phyloP scores from a whole-genome alignment of 2,329 filamentous ascomycete genomes.

The Xylariaceae sp. region DNA sequence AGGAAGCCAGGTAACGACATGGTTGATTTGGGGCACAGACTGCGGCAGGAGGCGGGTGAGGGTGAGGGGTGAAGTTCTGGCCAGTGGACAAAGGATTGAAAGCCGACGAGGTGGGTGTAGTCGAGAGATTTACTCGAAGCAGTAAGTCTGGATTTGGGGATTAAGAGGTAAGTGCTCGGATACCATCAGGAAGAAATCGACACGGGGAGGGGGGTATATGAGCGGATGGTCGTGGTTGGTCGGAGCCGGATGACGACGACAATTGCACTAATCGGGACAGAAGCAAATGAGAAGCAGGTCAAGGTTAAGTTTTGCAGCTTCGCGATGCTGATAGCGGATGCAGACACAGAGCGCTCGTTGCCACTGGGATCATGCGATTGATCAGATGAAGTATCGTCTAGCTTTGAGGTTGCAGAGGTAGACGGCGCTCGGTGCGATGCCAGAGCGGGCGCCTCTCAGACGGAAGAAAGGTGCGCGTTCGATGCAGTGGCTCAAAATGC shows the following conservation, averaged over 20 bases:
- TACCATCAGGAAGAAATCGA: constrained; percentile 20
- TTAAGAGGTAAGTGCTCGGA: constrained; percentile 25
- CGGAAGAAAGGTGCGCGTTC: constrained; percentile 4
- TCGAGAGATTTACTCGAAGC: constrained; percentile 22
- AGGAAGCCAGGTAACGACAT: constrained; percentile 45
- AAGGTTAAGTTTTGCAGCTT: constrained; percentile 15
- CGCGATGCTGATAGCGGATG: constrained; percentile 4
- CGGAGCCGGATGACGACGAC: constrained; percentile 15
- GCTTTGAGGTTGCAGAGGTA: background rate
- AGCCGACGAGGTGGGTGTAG: constrained; percentile 21
- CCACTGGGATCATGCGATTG: constrained; percentile 6
- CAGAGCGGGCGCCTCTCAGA: constrained; percentile 7
- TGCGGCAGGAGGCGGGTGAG: constrained; percentile 12
- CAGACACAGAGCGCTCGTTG: constrained; percentile 11
- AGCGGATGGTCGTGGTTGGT: constrained; percentile 18
- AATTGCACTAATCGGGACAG: constrained; percentile 31
- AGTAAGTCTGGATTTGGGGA: constrained; percentile 28
- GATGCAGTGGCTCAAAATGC: constrained; percentile 11
- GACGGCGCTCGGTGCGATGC: constrained; percentile 12
- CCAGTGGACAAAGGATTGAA: constrained; percentile 26
- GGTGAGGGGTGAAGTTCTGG: constrained; percentile 21
- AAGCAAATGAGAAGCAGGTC: constrained; percentile 14
- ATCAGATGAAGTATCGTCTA: constrained; percentile 7
- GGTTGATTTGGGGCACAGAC: constrained; percentile 27
- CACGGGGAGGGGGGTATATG: constrained; percentile 5